A percentile compares a stretch with the other conserved stretches of the same genome.
Evolutionary conservation across 148 eudicot genomes (phyloP).

Genomic region (Persicaria maculosa): DNA sequence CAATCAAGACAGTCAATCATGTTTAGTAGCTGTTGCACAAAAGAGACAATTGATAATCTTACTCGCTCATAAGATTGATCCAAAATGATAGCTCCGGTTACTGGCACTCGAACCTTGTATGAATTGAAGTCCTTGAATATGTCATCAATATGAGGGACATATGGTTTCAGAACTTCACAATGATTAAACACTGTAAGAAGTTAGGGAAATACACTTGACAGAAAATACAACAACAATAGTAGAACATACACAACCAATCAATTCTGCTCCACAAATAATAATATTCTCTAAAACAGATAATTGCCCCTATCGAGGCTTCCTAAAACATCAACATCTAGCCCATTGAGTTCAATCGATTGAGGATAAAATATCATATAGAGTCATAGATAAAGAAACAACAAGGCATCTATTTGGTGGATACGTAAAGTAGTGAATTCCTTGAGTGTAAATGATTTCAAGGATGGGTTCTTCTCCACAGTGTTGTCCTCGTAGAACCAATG

Average conservation of each 20-base stretch:
- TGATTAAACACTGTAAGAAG: conserved; percentile 70
- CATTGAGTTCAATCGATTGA: no score
- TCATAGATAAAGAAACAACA: background rate
- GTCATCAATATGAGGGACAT: conserved; percentile 92
- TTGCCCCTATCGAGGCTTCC: no score
- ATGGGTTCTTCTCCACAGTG: conserved; percentile 90
- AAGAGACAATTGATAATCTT: conserved; percentile 20
- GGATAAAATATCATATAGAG: background rate
- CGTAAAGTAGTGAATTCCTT: conserved; percentile 89
- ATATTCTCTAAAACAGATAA: no score
- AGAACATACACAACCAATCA: no score
- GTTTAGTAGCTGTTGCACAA: background rate
- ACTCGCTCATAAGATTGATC: conserved; percentile 88
- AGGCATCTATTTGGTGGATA: conserved; percentile 37
- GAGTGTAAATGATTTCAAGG: conserved; percentile 77
- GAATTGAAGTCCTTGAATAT: conserved; percentile 98
- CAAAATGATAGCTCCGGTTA: conserved; percentile 94
- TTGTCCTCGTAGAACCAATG: conserved; percentile 99
- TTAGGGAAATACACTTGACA: conserved; percentile 34
- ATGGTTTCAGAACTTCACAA: conserved; percentile 93
- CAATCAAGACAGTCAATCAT: background rate
- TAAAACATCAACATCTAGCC: no score
- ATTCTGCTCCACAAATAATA: no score
- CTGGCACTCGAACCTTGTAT: conserved; percentile 97
- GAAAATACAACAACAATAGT: no score